A percentile compares a stretch with the other conserved stretches of the same genome.
Evolutionary conservation across 2,329 filamentous ascomycete species (phyloP).

Genomic region (Colletotrichum euphorbiae): DNA sequence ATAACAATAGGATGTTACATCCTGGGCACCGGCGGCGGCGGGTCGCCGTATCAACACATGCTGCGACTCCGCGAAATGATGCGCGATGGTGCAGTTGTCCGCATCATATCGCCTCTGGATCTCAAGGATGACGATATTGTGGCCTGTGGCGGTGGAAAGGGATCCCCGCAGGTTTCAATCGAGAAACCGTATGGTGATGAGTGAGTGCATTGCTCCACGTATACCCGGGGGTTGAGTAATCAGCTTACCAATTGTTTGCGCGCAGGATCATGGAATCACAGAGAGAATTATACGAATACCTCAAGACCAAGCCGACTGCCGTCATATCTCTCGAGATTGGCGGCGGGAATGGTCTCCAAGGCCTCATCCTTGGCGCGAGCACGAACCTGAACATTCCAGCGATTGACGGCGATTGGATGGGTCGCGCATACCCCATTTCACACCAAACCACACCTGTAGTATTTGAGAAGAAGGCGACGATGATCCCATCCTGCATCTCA

Average conservation of each 20-base stretch:
- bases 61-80: slow-evolving; percentile 64
- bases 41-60: slow-evolving; percentile 51
- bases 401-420: slow-evolving; percentile 68
- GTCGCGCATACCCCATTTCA: slow-evolving; percentile 64
- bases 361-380: slow-evolving; percentile 66
- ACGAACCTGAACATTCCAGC: slow-evolving; percentile 62
- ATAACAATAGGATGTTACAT: slow-evolving; percentile 52
- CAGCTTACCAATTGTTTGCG: neutral
- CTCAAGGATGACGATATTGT: neutral
- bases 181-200: neutral
- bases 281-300: slow-evolving; percentile 57
- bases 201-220: neutral
- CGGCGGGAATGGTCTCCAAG: slow-evolving; percentile 71
- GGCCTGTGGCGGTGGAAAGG: neutral
- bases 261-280: neutral
- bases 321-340: slow-evolving; percentile 63
- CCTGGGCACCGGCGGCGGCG: slow-evolving; percentile 53
- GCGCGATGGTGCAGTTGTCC: slow-evolving; percentile 61
- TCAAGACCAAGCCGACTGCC: slow-evolving; percentile 55
- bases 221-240: no score
- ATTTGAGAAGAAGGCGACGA: slow-evolving; percentile 49
- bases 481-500: slow-evolving; percentile 46
- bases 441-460: slow-evolving; percentile 63
- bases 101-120: slow-evolving; percentile 34
- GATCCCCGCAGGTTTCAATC: slow-evolving; percentile 1